These are phyloP conservation scores for Grammothele lineata DNA, from an alignment of 768 basidiomycete species.

Conservation along the genomic window DNA sequence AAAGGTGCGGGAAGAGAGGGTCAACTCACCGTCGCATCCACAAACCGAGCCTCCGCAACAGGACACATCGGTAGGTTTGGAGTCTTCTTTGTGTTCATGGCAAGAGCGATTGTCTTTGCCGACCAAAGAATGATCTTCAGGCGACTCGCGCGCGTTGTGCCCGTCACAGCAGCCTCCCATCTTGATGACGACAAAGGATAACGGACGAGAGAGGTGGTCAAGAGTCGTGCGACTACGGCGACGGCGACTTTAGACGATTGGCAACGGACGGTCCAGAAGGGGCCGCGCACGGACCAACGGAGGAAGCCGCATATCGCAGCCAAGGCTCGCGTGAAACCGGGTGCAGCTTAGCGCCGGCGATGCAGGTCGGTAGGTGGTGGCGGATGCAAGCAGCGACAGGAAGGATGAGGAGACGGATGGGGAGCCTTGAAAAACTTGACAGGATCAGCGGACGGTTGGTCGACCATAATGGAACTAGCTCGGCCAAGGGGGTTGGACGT, in stretches of 20 bases:
- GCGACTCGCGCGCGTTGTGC: not conserved
- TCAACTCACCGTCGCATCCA: conserved; percentile 26
- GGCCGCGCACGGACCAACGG: too few relatives aligned
- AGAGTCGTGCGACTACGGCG: too few relatives aligned
- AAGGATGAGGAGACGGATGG: too few relatives aligned
- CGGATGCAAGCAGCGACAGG: too few relatives aligned
- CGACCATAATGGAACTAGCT: not conserved
- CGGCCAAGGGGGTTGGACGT: not conserved
- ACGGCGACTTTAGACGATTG: not conserved
- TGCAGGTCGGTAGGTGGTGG: too few relatives aligned
- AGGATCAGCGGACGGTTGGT: not conserved
- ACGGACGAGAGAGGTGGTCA: not conserved
- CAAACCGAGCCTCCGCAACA: conserved; percentile 21
- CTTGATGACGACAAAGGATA: not conserved
- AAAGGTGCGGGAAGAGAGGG: too few relatives aligned
- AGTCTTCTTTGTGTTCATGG: not conserved
- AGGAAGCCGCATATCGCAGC: not conserved
- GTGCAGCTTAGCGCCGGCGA: not conserved
- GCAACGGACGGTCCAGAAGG: not conserved
- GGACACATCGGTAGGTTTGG: conserved; percentile 1
- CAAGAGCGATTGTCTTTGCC: not conserved
- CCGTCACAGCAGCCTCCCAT: not conserved
- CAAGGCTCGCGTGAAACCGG: not conserved
- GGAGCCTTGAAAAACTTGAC: too few relatives aligned
- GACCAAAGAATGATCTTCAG: not conserved